Evolutionary conservation across 2,329 filamentous ascomycete species (phyloP).

Genomic region (Aspergillus tanneri): DNA sequence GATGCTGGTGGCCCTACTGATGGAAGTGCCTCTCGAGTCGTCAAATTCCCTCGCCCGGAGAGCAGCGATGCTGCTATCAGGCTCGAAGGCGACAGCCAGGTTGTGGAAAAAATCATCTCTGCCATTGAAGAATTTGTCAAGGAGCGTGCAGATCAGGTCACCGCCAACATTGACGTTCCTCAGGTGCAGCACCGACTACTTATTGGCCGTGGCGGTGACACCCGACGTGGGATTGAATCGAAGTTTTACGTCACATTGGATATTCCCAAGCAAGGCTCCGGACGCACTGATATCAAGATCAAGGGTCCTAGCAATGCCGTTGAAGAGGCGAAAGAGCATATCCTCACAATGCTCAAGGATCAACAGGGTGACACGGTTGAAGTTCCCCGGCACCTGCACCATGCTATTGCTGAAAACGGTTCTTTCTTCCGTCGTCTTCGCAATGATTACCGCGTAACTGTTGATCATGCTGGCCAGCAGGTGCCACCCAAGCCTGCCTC

Average conservation of each 20-base stretch:
- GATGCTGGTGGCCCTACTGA: conserved; percentile 89
- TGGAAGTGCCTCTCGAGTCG: conserved; percentile 78
- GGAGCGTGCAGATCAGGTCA: conserved; percentile 81
- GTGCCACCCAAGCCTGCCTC: conserved; percentile 67
- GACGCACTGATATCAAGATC: conserved; percentile 81
- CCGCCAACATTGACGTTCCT: conserved; percentile 75
- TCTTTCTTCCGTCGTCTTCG: conserved; percentile 89
- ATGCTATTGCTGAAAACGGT: conserved; percentile 77
- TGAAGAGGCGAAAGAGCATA: conserved; percentile 82
- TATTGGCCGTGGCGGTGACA: conserved; percentile 88
- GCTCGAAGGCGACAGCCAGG: conserved; percentile 76
- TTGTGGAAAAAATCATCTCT: conserved; percentile 86
- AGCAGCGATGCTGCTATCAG: conserved; percentile 79
- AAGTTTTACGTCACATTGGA: conserved; percentile 86
- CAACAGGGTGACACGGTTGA: conserved; percentile 85
- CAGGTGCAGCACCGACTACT: conserved; percentile 85
- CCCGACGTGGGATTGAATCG: conserved; percentile 78
- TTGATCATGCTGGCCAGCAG: conserved; percentile 83
- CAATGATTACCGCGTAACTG: conserved; percentile 81
- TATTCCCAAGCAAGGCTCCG: conserved; percentile 84
- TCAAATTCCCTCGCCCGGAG: conserved; percentile 91
- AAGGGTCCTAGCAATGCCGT: conserved; percentile 76
- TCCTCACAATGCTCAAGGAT: conserved; percentile 72
- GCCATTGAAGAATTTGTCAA: conserved; percentile 77
- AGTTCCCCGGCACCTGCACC: conserved; percentile 79